Conservation (phyloP, 148 eudicot species). For the Silene uniflora region DNA sequence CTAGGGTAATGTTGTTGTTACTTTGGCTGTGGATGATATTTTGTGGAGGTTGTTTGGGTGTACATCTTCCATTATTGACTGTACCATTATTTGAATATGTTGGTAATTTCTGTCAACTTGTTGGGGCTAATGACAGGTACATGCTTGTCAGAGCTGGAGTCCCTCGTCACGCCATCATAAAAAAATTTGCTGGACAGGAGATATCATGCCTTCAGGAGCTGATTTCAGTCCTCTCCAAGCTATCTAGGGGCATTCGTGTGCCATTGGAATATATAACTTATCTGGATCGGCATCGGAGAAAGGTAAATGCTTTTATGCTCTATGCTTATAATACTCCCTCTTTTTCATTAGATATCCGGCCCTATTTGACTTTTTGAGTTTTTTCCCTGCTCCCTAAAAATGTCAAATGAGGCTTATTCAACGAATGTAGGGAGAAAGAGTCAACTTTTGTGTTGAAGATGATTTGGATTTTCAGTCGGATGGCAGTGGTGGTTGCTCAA, state of each 20-base stretch:
- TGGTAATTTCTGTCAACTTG: neutral
- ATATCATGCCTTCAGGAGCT: conserved; percentile 65
- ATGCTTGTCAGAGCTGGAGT: conserved; percentile 94
- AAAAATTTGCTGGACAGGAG: conserved; percentile 80
- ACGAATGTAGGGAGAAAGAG: neutral
- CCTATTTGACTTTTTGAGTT: no score
- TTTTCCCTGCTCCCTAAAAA: neutral
- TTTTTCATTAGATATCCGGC: neutral
- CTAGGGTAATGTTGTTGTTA: no score
- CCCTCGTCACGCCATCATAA: conserved; percentile 93
- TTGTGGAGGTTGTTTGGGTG: neutral
- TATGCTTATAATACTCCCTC: neutral
- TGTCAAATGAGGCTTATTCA: neutral
- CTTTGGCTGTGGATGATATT: neutral
- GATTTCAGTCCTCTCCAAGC: conserved; percentile 59
- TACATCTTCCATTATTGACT: neutral
- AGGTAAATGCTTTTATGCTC: conserved; percentile 40
- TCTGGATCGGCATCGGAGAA: conserved; percentile 74
- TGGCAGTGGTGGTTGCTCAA: neutral
- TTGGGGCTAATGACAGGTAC: conserved; percentile 45
- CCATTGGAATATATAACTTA: conserved; percentile 84
- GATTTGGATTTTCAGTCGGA: neutral
- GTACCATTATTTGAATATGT: conserved; percentile 7
- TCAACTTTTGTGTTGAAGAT: neutral
- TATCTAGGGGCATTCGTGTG: conserved; percentile 77